phyloP scores from a whole-genome alignment of 2,329 filamentous ascomycete species.

The Emmonsia crescens region DNA sequence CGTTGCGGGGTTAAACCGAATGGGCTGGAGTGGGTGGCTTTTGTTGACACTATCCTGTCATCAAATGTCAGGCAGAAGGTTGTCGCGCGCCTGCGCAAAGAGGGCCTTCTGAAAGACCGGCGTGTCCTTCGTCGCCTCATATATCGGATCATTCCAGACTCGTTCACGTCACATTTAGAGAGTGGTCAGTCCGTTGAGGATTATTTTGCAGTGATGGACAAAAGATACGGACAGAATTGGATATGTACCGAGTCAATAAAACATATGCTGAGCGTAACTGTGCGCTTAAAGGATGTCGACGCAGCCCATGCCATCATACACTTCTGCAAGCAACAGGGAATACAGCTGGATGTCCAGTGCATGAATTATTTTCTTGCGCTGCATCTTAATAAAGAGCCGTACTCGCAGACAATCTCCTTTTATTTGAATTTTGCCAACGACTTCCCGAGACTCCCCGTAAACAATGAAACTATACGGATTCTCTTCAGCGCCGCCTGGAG shows the following conservation, averaged over 20 bases:
- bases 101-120: constrained; percentile 21
- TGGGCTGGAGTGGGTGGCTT: constrained; percentile 32
- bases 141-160: constrained; percentile 23
- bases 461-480: constrained; percentile 22
- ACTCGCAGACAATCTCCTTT: constrained; percentile 10
- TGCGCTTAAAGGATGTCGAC: constrained; percentile 16
- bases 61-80: constrained; percentile 19
- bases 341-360: constrained; percentile 20
- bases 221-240: constrained; percentile 28
- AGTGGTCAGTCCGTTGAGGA: constrained; percentile 22
- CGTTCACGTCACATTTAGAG: constrained; percentile 24
- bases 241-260: constrained; percentile 26
- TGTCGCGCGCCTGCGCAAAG: constrained; percentile 22
- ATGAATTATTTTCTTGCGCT: constrained; percentile 22
- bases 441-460: constrained; percentile 7
- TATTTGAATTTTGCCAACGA: constrained; percentile 9
- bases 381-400: constrained; percentile 18
- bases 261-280: constrained; percentile 28
- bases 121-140: constrained; percentile 19
- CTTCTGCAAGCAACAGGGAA: constrained; percentile 20
- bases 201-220: constrained; percentile 31
- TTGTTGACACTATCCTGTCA: constrained; percentile 16
- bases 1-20: constrained; percentile 29
- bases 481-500: constrained; percentile 35
- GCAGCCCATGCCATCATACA: constrained; percentile 23